phyloP scores from a whole-genome alignment of 2,329 filamentous ascomycete species.

The Botrytis fragariae region DNA sequence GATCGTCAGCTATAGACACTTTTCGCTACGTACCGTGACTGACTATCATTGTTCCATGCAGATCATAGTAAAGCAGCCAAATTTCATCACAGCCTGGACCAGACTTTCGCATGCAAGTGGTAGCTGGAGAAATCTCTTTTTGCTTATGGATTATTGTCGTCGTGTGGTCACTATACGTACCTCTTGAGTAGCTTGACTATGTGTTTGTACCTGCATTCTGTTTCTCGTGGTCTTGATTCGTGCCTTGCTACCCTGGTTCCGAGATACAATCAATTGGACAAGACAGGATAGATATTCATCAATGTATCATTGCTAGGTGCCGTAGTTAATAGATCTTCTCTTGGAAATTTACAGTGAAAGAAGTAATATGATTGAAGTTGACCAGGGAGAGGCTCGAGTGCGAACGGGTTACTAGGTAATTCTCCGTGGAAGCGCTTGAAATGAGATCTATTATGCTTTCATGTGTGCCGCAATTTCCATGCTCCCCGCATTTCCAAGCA shows the following conservation, averaged over 20 bases:
- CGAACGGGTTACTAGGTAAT: constrained; percentile 24
- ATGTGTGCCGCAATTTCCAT: constrained; percentile 8
- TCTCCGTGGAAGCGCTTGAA: constrained; percentile 30
- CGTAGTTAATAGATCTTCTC: neutral
- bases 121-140: neutral
- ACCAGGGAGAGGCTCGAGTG: constrained; percentile 28
- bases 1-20: constrained; percentile 27
- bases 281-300: neutral
- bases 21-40: constrained; percentile 25
- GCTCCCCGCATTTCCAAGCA: constrained; percentile 12
- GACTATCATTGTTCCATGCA: constrained; percentile 11
- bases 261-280: neutral
- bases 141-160: neutral
- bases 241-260: too few species aligned
- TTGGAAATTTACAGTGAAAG: neutral
- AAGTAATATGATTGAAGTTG: constrained; percentile 18
- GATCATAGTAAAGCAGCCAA: neutral
- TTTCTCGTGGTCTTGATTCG: neutral
- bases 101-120: constrained; percentile 27
- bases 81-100: constrained; percentile 21
- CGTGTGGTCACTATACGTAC: neutral
- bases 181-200: neutral
- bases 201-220: neutral
- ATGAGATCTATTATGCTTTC: constrained; percentile 31
- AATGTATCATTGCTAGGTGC: neutral